Percentiles rank a stretch among this genome's conserved stretches.
Evolutionary conservation across 2,329 filamentous ascomycete species (phyloP).

Genomic region (Xylaria multiplex): DNA sequence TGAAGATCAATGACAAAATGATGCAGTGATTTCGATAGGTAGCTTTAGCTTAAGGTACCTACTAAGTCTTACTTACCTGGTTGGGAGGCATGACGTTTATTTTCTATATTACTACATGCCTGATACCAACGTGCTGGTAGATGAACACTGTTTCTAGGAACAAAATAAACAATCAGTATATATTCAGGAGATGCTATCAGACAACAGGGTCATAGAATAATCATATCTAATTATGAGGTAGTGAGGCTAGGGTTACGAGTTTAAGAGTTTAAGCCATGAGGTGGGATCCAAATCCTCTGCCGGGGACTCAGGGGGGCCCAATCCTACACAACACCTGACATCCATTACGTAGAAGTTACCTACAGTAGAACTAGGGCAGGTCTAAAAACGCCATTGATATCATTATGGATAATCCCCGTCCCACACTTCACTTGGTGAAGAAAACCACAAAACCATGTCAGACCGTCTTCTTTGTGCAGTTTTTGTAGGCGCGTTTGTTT

Average conservation of each 20-base stretch:
- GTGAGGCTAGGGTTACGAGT: slow-evolving; percentile 1
- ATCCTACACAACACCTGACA: slow-evolving; percentile 7
- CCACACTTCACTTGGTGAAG: neutral
- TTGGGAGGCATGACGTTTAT: neutral
- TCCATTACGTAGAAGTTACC: slow-evolving; percentile 27
- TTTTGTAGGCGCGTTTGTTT: neutral
- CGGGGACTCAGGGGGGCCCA: neutral
- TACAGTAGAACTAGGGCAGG: neutral
- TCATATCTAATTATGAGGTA: neutral
- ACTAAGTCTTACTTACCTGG: too few relatives aligned
- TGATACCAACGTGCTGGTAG: too few relatives aligned
- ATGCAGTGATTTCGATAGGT: too few relatives aligned
- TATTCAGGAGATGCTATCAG: neutral
- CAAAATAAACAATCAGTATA: too few relatives aligned
- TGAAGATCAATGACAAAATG: slow-evolving; percentile 29
- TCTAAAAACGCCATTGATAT: slow-evolving; percentile 34
- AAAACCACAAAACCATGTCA: neutral
- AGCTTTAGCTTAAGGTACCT: too few relatives aligned
- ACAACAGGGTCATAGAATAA: too few relatives aligned
- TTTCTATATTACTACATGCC: too few relatives aligned
- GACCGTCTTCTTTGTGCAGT: neutral
- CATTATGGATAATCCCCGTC: slow-evolving; percentile 22
- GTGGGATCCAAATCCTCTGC: slow-evolving; percentile 10
- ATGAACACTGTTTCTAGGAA: too few relatives aligned
- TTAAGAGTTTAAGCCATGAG: neutral